A percentile compares a stretch with the other conserved stretches of the same genome.
Evolutionary conservation across 805 yeast genomes (phyloP).

Genomic region (Naumovozyma castellii): DNA sequence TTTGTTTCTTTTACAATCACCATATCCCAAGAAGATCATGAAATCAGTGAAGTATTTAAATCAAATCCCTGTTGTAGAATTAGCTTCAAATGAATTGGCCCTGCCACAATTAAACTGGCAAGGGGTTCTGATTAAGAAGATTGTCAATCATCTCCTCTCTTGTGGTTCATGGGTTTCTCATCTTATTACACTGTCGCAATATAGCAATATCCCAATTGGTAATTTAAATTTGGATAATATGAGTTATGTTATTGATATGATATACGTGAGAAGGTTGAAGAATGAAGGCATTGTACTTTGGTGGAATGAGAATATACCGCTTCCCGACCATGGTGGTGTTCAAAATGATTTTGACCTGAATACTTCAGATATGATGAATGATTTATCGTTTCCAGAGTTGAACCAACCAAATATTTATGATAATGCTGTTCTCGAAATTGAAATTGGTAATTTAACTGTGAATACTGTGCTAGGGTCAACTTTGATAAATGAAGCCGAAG

Average conservation of each 20-base stretch:
- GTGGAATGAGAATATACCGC: conserved; percentile 75
- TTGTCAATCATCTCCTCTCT: conserved; percentile 62
- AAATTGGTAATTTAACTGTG: conserved; percentile 67
- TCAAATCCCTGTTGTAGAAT: conserved; percentile 54
- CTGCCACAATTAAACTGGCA: conserved; percentile 83
- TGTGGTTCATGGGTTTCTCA: conserved; percentile 65
- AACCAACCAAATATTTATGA: conserved; percentile 74
- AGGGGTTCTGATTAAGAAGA: conserved; percentile 48
- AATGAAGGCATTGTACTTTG: conserved; percentile 67
- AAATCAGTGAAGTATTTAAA: conserved; percentile 38
- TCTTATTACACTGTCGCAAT: conserved; percentile 54
- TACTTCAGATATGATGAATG: conserved; percentile 35
- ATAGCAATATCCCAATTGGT: conserved; percentile 78
- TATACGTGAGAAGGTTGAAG: conserved; percentile 68
- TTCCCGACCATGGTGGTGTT: conserved; percentile 77
- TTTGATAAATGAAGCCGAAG: conserved; percentile 78
- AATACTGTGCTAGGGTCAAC: conserved; percentile 83
- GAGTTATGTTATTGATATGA: conserved; percentile 73
- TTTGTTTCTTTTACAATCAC: conserved; percentile 66
- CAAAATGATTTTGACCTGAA: conserved; percentile 52
- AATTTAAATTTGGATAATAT: conserved; percentile 71
- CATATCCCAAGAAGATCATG: conserved; percentile 40
- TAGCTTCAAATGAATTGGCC: conserved; percentile 48
- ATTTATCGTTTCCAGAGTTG: conserved; percentile 58
- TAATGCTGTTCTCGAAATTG: conserved; percentile 68